Base-by-base conservation (phyloP, 306 rosid species). In the Trifolium dubium region DNA sequence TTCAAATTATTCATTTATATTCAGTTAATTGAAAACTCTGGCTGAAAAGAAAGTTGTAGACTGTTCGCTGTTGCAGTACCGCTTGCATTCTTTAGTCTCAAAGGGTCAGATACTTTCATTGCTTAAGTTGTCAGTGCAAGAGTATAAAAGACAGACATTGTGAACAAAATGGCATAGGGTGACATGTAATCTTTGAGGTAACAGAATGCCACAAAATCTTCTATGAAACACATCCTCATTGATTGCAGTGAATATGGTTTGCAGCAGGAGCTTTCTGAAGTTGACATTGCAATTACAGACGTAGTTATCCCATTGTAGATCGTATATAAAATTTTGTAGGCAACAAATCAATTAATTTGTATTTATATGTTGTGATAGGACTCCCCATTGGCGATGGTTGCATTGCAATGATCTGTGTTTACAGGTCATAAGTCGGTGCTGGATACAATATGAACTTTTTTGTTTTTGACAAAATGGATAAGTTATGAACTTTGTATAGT, bases 311-410 rank as follows among this genome's bases (percentile, higher is more conserved):
- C 64, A 64, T 64, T 76, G 79, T 83, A 64, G 72, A 59, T 71
- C 46, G 13, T 67, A 67, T 74, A 60, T 28, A 83, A 29, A 80
- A 34, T 67, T 83, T 83, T 86, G 80, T 74, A 62, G 54, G 64
- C 74, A 67, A 56, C 35, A 66, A 67, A 74, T 53, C 53, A 54
- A 62, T 66, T 61, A 56, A 46, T 59, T 62, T 80, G 76, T 77
- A 68, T 69, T 70, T 77, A 64, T 69, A 43, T 79, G 76, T 44
- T 66, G 54, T 68, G 31, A 80, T 35, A 34, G 69, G 74, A 39
- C 6, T 13, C 40, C 37, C 3, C 31, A 18, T 1, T 39, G 31
- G 39, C 37, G 51, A 68, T 31, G 60, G 51, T 71, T 79, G 64
- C 44, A 69, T 64, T 10, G 64, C 44, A 69, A 37, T 10, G 14